These are phyloP conservation scores for Trichoderma pleuroti DNA, from an alignment of 2,329 filamentous ascomycete genomes.

Conservation along the genomic window DNA sequence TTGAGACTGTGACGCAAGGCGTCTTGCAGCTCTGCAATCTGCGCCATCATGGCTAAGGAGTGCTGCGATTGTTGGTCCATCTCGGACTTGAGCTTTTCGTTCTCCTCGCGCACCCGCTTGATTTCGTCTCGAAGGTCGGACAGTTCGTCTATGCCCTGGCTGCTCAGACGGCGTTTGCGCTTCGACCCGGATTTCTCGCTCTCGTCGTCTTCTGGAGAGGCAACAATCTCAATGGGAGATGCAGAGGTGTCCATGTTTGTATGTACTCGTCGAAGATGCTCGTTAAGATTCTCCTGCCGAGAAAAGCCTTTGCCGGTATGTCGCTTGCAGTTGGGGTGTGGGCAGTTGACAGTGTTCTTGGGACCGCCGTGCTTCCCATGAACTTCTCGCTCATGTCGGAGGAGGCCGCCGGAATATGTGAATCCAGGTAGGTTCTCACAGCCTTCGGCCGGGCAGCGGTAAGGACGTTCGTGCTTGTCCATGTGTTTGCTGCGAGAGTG, in stretches of 20 bases:
- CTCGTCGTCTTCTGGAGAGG: slow-evolving; percentile 46
- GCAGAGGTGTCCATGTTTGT: slow-evolving; percentile 45
- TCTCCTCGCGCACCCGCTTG: slow-evolving; percentile 64
- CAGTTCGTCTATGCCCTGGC: slow-evolving; percentile 43
- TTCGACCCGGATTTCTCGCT: slow-evolving; percentile 45
- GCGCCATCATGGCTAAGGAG: slow-evolving; percentile 46
- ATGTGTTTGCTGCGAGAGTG: slow-evolving; percentile 74
- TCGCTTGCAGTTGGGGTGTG: slow-evolving; percentile 82
- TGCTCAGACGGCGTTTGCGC: slow-evolving; percentile 43
- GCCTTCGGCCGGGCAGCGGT: slow-evolving; percentile 75
- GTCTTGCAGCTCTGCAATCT: slow-evolving; percentile 46
- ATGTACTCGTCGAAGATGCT: slow-evolving; percentile 90
- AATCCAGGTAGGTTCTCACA: slow-evolving; percentile 93
- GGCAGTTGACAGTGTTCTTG: slow-evolving; percentile 83
- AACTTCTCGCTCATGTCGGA: slow-evolving; percentile 89
- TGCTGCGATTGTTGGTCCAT: slow-evolving; percentile 48
- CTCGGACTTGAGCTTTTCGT: slow-evolving; percentile 54
- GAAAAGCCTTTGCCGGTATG: slow-evolving; percentile 87
- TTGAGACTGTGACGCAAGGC: slow-evolving; percentile 37
- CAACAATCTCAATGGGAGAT: slow-evolving; percentile 32
- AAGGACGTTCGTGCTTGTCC: slow-evolving; percentile 95
- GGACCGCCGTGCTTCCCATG: slow-evolving; percentile 87
- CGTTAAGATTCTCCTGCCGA: slow-evolving; percentile 87
- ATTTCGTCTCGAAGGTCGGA: slow-evolving; percentile 60
- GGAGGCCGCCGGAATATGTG: slow-evolving; percentile 86